Evolutionary conservation across 2,329 filamentous ascomycete genomes (phyloP).

Genomic region (Aspergillus arachidicola): DNA sequence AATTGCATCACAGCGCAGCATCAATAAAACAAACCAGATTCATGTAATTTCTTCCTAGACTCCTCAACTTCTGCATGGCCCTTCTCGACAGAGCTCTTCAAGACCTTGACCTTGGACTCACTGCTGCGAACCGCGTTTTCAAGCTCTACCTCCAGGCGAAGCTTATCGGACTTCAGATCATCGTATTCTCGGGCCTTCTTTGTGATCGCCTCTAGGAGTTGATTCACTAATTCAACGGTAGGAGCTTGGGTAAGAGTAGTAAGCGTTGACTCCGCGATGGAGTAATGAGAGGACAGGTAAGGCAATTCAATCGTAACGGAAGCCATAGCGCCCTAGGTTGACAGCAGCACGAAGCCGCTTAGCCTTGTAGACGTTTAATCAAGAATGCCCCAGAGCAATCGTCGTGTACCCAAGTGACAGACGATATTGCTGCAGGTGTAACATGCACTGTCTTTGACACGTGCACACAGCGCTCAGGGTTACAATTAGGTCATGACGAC

Average conservation of each 20-base stretch:
- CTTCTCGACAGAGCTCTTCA: conserved; percentile 81
- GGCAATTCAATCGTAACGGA: conserved; percentile 58
- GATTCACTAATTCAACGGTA: conserved; percentile 75
- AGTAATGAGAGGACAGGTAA: conserved; percentile 62
- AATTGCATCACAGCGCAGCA: conserved; percentile 2
- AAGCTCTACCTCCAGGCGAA: conserved; percentile 86
- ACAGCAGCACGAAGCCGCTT: conserved; percentile 21
- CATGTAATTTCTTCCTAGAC: conserved; percentile 75
- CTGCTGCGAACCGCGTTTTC: conserved; percentile 84
- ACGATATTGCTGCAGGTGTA: conserved; percentile 2
- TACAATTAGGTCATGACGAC: conserved; percentile 23
- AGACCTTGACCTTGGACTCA: conserved; percentile 78
- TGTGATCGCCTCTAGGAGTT: conserved; percentile 73
- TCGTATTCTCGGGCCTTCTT: conserved; percentile 82
- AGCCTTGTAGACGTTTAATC: neutral
- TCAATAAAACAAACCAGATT: conserved; percentile 65
- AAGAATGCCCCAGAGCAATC: neutral
- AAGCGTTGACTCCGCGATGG: conserved; percentile 59
- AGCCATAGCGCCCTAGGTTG: conserved; percentile 51
- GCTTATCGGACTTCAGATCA: conserved; percentile 80
- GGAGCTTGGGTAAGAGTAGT: conserved; percentile 59
- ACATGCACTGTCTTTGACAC: conserved; percentile 3
- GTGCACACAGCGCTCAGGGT: conserved; percentile 21
- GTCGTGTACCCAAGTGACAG: neutral
- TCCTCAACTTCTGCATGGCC: conserved; percentile 81